Percentiles rank a stretch among this genome's conserved stretches.
phyloP scores from a whole-genome alignment of 768 basidiomycete species.

The Hygrophoropsis aurantiaca region DNA sequence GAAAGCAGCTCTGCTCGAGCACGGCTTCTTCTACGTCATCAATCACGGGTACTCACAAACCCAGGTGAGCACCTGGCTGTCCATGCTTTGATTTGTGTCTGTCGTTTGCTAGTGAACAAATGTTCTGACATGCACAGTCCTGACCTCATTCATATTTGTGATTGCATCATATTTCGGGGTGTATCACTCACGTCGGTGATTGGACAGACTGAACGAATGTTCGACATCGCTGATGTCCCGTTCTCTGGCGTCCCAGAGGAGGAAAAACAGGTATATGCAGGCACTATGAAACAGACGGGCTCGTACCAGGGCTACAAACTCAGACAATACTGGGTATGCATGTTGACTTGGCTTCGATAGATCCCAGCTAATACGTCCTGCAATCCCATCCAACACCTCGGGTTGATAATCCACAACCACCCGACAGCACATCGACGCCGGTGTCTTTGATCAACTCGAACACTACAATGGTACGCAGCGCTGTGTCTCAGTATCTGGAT shows the following conservation, averaged over 20 bases:
- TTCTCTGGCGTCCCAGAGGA: constrained; percentile 32
- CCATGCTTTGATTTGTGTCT: no score
- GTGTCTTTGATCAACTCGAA: constrained; percentile 64
- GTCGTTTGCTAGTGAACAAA: background rate
- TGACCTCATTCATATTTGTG: background rate
- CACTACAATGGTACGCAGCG: constrained; percentile 55
- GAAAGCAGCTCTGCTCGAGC: constrained; percentile 44
- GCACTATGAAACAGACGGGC: constrained; percentile 39
- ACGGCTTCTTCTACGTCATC: constrained; percentile 44
- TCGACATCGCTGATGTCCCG: constrained; percentile 36
- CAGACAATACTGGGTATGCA: constrained; percentile 50
- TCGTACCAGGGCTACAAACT: constrained; percentile 58
- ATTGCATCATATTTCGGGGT: no score
- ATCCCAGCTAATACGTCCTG: no score
- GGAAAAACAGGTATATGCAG: constrained; percentile 31
- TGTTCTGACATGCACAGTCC: background rate
- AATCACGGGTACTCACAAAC: constrained; percentile 39
- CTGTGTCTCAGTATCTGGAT: background rate
- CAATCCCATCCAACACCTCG: background rate
- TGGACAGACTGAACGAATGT: constrained; percentile 31
- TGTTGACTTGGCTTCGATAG: no score
- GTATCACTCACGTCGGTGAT: no score
- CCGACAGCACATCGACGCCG: constrained; percentile 58
- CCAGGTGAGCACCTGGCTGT: no score
- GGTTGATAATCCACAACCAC: background rate